Evolutionary conservation across 2,329 filamentous ascomycete species (phyloP).

Genomic region (Colletotrichum abscissum): DNA sequence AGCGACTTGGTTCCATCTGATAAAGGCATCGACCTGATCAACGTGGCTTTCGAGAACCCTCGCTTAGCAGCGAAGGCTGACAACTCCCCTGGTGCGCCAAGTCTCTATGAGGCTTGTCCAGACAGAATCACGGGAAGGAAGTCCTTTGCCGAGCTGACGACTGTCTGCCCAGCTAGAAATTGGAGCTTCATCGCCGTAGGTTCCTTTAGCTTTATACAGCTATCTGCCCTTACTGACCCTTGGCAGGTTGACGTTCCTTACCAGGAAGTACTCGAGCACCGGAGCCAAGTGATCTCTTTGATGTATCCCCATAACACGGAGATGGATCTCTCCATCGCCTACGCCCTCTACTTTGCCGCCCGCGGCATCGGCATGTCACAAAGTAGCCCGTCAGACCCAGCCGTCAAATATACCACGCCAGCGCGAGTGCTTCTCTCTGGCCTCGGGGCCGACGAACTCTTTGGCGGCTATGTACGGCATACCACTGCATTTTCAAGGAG

Average conservation of each 20-base stretch:
- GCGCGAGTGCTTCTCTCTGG: conserved; percentile 91
- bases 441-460: conserved; percentile 94
- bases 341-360: conserved; percentile 94
- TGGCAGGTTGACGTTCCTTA: conserved; percentile 83
- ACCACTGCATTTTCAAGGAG: conserved; percentile 76
- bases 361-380: conserved; percentile 71
- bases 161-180: conserved; percentile 73
- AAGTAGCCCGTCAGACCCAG: conserved; percentile 40
- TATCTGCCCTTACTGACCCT: not conserved
- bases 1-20: conserved; percentile 78
- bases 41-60: conserved; percentile 97
- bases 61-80: conserved; percentile 68
- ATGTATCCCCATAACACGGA: conserved; percentile 97
- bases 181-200: conserved; percentile 86
- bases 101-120: conserved; percentile 84
- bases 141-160: conserved; percentile 79
- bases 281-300: conserved; percentile 75
- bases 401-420: conserved; percentile 68
- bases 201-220: conserved; percentile 24
- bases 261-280: conserved; percentile 75
- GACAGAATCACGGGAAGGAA: conserved; percentile 88
- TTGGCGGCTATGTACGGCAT: conserved; percentile 92
- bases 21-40: conserved; percentile 86
- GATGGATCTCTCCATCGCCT: conserved; percentile 97
- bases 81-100: conserved; percentile 41